These are phyloP conservation scores for Kwoniella europaea DNA, from an alignment of 768 basidiomycete species.

Conservation along the genomic window DNA sequence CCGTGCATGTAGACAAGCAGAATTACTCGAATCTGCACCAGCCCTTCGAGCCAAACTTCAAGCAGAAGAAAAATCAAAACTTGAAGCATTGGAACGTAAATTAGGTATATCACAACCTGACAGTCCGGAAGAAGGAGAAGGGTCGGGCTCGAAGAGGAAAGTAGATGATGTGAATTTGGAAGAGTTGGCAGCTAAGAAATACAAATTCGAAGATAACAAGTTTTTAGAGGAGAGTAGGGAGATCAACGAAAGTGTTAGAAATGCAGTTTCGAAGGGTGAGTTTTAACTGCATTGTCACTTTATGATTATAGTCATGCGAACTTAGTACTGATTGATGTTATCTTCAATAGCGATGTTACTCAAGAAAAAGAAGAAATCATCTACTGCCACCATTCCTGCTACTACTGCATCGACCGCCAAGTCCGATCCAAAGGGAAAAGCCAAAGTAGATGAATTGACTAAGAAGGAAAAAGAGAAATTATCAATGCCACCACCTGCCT, in stretches of 20 bases:
- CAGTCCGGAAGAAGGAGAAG: constrained; percentile 4
- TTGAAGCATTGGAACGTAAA: constrained; percentile 81
- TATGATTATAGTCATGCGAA: neutral
- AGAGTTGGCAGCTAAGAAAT: constrained; percentile 67
- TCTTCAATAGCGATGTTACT: constrained; percentile 39
- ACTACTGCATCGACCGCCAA: constrained; percentile 1
- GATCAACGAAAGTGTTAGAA: constrained; percentile 87
- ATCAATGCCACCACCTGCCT: constrained; percentile 46
- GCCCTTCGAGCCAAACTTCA: constrained; percentile 76
- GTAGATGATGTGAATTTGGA: constrained; percentile 54
- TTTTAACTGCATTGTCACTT: constrained; percentile 7
- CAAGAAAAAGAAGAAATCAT: constrained; percentile 54
- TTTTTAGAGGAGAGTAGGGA: constrained; percentile 90
- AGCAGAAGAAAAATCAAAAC: constrained; percentile 78
- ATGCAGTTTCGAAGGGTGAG: constrained; percentile 81
- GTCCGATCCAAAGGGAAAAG: constrained; percentile 12
- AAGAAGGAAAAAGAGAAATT: constrained; percentile 47
- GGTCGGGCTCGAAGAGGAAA: constrained; percentile 18
- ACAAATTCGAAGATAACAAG: constrained; percentile 87
- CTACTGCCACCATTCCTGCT: constrained; percentile 20
- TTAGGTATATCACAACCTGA: constrained; percentile 66
- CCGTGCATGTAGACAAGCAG: constrained; percentile 45
- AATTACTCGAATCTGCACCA: constrained; percentile 74
- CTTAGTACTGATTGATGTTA: neutral
- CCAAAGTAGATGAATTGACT: constrained; percentile 27